phyloP scores from a whole-genome alignment of 352 stramenopile genomes.

The Pythium brachiatum region DNA sequence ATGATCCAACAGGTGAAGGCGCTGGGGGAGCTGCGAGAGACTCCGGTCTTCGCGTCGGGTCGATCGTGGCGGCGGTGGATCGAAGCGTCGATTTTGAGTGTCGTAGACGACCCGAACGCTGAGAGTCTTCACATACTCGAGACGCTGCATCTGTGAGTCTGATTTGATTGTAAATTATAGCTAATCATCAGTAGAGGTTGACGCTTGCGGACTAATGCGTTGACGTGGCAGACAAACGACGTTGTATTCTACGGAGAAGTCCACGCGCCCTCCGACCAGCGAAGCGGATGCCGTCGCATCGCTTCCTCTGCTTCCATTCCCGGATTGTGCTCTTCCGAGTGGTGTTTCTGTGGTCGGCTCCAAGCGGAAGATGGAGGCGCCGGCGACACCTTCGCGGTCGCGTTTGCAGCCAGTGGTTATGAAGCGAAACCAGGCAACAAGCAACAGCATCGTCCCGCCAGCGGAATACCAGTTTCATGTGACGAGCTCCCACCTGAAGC shows the following conservation, averaged over 20 bases:
- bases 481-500: conserved; percentile 33
- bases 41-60: conserved; percentile 16
- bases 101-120: conserved; percentile 51
- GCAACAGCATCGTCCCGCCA: conserved; percentile 20
- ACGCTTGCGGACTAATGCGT: background rate
- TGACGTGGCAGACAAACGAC: conserved; percentile 5
- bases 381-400: background rate
- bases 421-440: conserved; percentile 8
- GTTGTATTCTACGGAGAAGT: background rate
- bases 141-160: conserved; percentile 46
- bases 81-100: conserved; percentile 28
- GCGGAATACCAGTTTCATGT: conserved; percentile 63
- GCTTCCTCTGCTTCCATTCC: conserved; percentile 8
- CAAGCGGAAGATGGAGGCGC: conserved; percentile 11
- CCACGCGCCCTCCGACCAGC: background rate
- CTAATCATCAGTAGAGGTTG: too few species aligned
- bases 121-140: conserved; percentile 66
- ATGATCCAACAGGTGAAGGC: conserved; percentile 19
- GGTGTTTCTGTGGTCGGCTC: background rate
- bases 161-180: too few species aligned
- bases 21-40: conserved; percentile 12
- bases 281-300: background rate
- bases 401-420: conserved; percentile 1
- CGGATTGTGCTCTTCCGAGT: background rate
- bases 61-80: conserved; percentile 25